A percentile compares a stretch with the other conserved stretches of the same genome.
Conservation (phyloP, 2,329 filamentous ascomycete species). For the Cladophialophora bantiana region DNA sequence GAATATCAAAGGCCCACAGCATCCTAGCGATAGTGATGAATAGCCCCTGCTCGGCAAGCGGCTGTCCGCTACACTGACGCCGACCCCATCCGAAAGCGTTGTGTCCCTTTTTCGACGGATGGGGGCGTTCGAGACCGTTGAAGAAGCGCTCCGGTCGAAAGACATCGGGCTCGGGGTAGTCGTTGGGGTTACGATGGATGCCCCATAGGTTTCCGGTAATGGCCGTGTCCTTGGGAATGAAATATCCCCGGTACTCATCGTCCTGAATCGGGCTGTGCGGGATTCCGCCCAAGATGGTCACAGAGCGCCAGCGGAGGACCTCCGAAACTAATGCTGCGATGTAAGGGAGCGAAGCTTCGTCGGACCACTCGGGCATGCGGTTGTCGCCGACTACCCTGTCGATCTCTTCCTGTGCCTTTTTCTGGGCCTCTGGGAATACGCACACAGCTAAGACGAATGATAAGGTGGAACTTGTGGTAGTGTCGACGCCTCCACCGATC, state of each 20-base stretch:
- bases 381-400: constrained; percentile 52
- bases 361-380: constrained; percentile 47
- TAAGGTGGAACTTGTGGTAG: constrained; percentile 43
- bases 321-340: constrained; percentile 50
- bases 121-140: constrained; percentile 47
- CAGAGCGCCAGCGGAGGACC: constrained; percentile 47
- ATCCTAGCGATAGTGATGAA: constrained; percentile 65
- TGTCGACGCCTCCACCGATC: constrained; percentile 45
- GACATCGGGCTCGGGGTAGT: constrained; percentile 48
- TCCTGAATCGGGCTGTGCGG: constrained; percentile 51
- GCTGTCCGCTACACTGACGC: constrained; percentile 61
- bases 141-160: constrained; percentile 57
- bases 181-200: constrained; percentile 46
- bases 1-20: constrained; percentile 65
- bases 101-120: constrained; percentile 58
- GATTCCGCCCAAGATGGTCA: constrained; percentile 45
- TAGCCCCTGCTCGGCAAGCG: constrained; percentile 66
- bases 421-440: constrained; percentile 57
- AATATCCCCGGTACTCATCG: constrained; percentile 58
- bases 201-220: constrained; percentile 39
- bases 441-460: constrained; percentile 42
- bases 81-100: constrained; percentile 66
- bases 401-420: constrained; percentile 54
- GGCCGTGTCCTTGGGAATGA: constrained; percentile 56
- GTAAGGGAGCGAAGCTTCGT: constrained; percentile 49